Percentiles rank a stretch among this genome's conserved stretches.
These are phyloP conservation scores for Pseudocercospora macadamiae DNA, from an alignment of 2,329 filamentous ascomycete species.

Conservation along the genomic window DNA sequence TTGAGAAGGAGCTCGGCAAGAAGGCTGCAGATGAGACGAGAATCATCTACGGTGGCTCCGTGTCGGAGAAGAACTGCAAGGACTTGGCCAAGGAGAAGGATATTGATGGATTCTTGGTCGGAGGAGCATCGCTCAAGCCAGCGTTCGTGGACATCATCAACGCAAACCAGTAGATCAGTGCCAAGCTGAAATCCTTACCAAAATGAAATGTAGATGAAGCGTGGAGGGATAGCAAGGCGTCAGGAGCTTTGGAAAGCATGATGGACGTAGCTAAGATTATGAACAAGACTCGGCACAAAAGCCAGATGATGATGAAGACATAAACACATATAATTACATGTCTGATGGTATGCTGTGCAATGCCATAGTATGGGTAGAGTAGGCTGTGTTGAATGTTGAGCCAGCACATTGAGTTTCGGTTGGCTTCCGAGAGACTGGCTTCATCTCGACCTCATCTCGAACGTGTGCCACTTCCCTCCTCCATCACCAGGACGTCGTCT, in stretches of 20 bases:
- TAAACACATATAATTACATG: too few species aligned
- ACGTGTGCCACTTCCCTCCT: too few species aligned
- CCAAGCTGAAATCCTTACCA: background rate
- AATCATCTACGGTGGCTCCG: conserved; percentile 94
- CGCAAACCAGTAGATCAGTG: conserved; percentile 46
- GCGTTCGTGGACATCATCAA: conserved; percentile 79
- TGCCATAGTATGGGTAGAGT: too few species aligned
- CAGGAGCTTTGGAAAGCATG: background rate
- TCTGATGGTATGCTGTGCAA: too few species aligned
- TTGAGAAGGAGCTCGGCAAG: conserved; percentile 72
- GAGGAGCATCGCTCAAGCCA: conserved; percentile 94
- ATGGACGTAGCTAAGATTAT: background rate
- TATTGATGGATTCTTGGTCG: conserved; percentile 97
- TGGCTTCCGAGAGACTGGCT: too few species aligned
- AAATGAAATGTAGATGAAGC: background rate
- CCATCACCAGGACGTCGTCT: too few species aligned
- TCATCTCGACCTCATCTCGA: too few species aligned
- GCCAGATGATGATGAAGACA: too few species aligned
- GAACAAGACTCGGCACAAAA: too few species aligned
- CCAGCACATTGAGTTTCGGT: too few species aligned
- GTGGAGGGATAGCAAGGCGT: background rate
- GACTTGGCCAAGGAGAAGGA: conserved; percentile 90
- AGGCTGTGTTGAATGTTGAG: too few species aligned
- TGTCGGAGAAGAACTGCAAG: conserved; percentile 97
- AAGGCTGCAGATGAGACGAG: conserved; percentile 83